A percentile compares a stretch with the other conserved stretches of the same genome.
Conservation (phyloP, 2,329 filamentous ascomycete species). For the Cryphonectria japonica region DNA sequence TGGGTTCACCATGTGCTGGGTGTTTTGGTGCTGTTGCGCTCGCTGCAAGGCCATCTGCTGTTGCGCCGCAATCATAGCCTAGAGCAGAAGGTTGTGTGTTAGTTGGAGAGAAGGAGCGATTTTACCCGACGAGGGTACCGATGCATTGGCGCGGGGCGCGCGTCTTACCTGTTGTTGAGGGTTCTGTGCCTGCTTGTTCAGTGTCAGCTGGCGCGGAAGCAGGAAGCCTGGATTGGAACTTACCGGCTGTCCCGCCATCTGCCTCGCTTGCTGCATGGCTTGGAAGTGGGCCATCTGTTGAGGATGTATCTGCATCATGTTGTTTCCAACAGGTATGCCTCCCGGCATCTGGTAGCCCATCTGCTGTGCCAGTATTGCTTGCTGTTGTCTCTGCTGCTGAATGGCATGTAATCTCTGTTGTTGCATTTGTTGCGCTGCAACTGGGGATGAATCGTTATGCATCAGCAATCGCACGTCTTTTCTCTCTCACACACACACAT, state of each 20-base stretch:
- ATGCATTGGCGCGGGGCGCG: constrained; percentile 28
- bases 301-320: constrained; percentile 45
- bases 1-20: constrained; percentile 47
- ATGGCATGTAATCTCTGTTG: constrained; percentile 60
- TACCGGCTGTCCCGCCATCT: constrained; percentile 30
- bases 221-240: neutral
- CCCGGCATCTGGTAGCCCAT: constrained; percentile 51
- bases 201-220: neutral
- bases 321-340: constrained; percentile 57
- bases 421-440: constrained; percentile 47
- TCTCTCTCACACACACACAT: constrained; percentile 9
- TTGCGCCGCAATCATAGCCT: constrained; percentile 50
- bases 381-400: constrained; percentile 56
- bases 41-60: constrained; percentile 49
- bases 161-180: constrained; percentile 32
- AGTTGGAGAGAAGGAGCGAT: neutral
- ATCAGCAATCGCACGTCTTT: constrained; percentile 2
- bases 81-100: constrained; percentile 30
- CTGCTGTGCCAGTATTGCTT: constrained; percentile 59
- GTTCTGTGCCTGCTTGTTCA: constrained; percentile 31
- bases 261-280: constrained; percentile 32
- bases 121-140: constrained; percentile 23
- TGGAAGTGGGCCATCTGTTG: constrained; percentile 42
- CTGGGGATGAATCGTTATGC: constrained; percentile 21
- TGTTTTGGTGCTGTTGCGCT: constrained; percentile 43